Conservation (phyloP, 2,329 filamentous ascomycete species). For the Xylaria hypoxylon region DNA sequence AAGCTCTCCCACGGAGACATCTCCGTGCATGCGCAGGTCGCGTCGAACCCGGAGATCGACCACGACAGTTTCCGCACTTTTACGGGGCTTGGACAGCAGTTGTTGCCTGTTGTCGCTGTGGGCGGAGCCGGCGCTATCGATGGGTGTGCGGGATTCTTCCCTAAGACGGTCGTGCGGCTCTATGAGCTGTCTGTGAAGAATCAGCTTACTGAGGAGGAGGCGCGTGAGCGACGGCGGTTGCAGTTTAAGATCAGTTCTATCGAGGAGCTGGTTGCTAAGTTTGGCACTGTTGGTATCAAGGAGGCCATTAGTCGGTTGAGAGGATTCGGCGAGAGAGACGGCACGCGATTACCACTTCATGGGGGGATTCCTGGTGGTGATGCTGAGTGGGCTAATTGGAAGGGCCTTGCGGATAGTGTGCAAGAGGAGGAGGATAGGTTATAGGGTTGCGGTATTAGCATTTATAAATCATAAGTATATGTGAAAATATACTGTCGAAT, state of each 20-base stretch:
- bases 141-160: slow-evolving; percentile 65
- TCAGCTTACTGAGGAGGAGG: slow-evolving; percentile 51
- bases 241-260: slow-evolving; percentile 71
- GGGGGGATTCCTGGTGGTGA: slow-evolving; percentile 69
- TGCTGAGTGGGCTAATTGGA: slow-evolving; percentile 61
- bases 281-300: slow-evolving; percentile 73
- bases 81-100: slow-evolving; percentile 74
- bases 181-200: slow-evolving; percentile 59
- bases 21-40: slow-evolving; percentile 72
- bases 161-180: slow-evolving; percentile 68
- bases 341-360: slow-evolving; percentile 68
- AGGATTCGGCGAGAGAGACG: slow-evolving; percentile 68
- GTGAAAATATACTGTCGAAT: no score
- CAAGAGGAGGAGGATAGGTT: slow-evolving; percentile 49
- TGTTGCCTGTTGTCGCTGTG: slow-evolving; percentile 61
- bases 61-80: slow-evolving; percentile 69
- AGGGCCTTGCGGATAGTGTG: slow-evolving; percentile 56
- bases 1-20: slow-evolving; percentile 77
- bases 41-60: slow-evolving; percentile 69
- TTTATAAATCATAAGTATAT: neutral
- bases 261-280: slow-evolving; percentile 70
- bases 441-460: neutral
- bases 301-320: slow-evolving; percentile 70
- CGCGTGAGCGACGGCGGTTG: slow-evolving; percentile 64
- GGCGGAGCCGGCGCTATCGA: slow-evolving; percentile 54